These are phyloP conservation scores for Vitis hybrid DNA, from an alignment of 177 flowering plant species.

Conservation along the genomic window DNA sequence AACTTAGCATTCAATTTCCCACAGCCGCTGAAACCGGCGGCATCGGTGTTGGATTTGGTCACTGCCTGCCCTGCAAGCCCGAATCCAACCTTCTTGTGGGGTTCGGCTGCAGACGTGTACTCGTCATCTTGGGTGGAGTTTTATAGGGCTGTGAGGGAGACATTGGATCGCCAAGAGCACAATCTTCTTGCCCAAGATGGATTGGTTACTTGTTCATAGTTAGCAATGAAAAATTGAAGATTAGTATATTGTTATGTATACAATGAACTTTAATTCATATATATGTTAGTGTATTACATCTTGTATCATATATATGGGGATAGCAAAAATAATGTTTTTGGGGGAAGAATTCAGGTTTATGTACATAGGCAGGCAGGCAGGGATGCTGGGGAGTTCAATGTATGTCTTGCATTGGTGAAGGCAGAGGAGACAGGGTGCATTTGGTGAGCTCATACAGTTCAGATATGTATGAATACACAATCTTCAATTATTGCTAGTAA, in stretches of 20 bases:
- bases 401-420: slow-evolving; percentile 1
- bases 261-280: slow-evolving; percentile 6
- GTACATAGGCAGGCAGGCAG: slow-evolving; percentile 25
- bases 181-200: slow-evolving; percentile 42
- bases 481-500: not conserved
- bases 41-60: slow-evolving; percentile 81
- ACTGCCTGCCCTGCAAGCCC: slow-evolving; percentile 83
- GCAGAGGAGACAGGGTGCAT: not conserved
- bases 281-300: slow-evolving; percentile 6
- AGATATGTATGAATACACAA: slow-evolving; percentile 9
- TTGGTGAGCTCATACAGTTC: slow-evolving; percentile 10
- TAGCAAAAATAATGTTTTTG: slow-evolving; percentile 13
- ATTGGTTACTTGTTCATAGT: slow-evolving; percentile 57
- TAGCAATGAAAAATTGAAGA: not conserved
- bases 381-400: slow-evolving; percentile 9
- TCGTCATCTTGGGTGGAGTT: slow-evolving; percentile 75
- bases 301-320: slow-evolving; percentile 5
- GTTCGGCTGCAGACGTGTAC: slow-evolving; percentile 28
- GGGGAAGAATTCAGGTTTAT: slow-evolving; percentile 14
- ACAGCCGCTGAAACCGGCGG: slow-evolving; percentile 56
- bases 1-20: slow-evolving; percentile 89
- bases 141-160: slow-evolving; percentile 62
- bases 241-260: not conserved
- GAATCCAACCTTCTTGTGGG: slow-evolving; percentile 79
- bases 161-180: slow-evolving; percentile 48